A percentile compares a stretch with the other conserved stretches of the same genome.
Evolutionary conservation across 2,329 filamentous ascomycete species (phyloP).

Genomic region (Paramyrothecium roridum): DNA sequence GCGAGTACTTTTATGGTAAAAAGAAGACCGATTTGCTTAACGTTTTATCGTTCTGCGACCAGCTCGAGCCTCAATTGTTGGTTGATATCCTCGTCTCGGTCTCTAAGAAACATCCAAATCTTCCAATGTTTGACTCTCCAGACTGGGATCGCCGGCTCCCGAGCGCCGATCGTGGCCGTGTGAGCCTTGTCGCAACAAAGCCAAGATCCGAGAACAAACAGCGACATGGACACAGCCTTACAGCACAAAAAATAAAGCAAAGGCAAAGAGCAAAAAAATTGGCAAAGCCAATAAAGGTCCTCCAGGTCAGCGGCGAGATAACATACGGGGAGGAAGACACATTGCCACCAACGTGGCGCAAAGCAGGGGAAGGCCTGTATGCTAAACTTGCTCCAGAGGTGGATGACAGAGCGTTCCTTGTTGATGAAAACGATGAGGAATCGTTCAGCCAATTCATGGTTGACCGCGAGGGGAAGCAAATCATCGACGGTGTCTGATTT

Average conservation of each 20-base stretch:
- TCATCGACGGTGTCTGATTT: conserved; percentile 20
- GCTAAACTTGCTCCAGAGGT: conserved; percentile 32
- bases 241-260: conserved; percentile 21
- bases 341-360: conserved; percentile 37
- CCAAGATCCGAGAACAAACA: conserved; percentile 15
- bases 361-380: conserved; percentile 36
- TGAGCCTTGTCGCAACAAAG: neutral
- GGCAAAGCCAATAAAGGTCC: conserved; percentile 22
- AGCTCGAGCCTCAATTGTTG: conserved; percentile 36
- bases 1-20: conserved; percentile 34
- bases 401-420: conserved; percentile 30
- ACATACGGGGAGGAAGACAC: conserved; percentile 26
- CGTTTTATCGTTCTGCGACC: conserved; percentile 37
- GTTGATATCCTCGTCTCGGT: conserved; percentile 38
- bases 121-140: conserved; percentile 38
- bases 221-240: conserved; percentile 25
- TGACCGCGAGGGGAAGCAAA: conserved; percentile 31
- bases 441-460: conserved; percentile 42
- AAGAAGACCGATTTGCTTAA: conserved; percentile 35
- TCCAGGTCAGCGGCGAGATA: conserved; percentile 20
- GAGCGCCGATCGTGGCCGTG: conserved; percentile 8
- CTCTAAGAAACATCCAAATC: conserved; percentile 37
- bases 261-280: conserved; percentile 29
- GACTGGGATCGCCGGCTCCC: conserved; percentile 30
- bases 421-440: conserved; percentile 37